phyloP scores from a whole-genome alignment of 1,284 basidiomycete genomes.

The Sporisorium reilianum region DNA sequence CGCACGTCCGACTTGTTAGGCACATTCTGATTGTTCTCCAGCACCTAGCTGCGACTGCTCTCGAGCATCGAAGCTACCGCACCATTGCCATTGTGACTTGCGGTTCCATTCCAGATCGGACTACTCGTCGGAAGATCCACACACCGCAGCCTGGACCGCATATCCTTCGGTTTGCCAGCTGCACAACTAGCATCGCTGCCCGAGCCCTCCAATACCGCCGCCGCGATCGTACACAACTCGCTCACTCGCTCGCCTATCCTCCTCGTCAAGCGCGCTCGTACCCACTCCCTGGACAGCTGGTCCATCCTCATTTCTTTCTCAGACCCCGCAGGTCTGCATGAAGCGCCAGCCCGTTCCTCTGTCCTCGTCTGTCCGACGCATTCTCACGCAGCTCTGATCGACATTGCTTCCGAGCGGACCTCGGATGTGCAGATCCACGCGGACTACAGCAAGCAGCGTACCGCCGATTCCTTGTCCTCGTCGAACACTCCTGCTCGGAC shows the following conservation, averaged over 20 bases:
- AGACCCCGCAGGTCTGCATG: slow-evolving; percentile 18
- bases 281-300: background rate
- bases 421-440: slow-evolving; percentile 24
- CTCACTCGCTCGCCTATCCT: background rate
- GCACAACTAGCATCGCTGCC: slow-evolving; percentile 30
- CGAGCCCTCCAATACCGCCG: slow-evolving; percentile 17
- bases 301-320: background rate
- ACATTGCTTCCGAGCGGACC: slow-evolving; percentile 53
- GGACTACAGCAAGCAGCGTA: background rate
- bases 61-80: background rate
- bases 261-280: background rate
- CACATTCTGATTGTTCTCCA: slow-evolving; percentile 8
- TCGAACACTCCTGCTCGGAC: background rate
- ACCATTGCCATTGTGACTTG: too few species aligned
- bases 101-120: background rate
- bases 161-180: slow-evolving; percentile 26
- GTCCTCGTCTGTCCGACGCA: slow-evolving; percentile 12
- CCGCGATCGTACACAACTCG: slow-evolving; percentile 1
- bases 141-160: slow-evolving; percentile 18
- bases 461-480: slow-evolving; percentile 1
- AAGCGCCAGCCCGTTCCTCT: background rate
- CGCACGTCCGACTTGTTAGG: slow-evolving; percentile 16
- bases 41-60: background rate
- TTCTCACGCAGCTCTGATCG: slow-evolving; percentile 27
- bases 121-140: slow-evolving; percentile 8